These are phyloP conservation scores for Schizopora paradoxa DNA, from an alignment of 1,284 basidiomycete genomes.

Conservation along the genomic window DNA sequence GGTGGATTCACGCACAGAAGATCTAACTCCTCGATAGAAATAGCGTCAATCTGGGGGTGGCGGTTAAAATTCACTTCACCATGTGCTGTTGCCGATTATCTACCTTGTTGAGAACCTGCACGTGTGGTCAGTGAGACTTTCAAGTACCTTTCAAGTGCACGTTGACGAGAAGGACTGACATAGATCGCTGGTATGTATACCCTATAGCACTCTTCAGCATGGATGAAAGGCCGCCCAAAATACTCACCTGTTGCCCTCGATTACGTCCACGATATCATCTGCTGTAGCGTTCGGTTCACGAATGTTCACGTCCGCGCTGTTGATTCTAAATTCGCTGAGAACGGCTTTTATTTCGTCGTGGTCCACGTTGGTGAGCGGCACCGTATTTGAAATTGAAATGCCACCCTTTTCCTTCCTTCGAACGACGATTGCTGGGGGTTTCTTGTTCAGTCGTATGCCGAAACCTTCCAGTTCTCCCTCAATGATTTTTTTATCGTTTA, in stretches of 20 bases:
- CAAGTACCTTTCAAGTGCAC: slow-evolving; percentile 1
- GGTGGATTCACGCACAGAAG: slow-evolving; percentile 57
- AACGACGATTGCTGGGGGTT: slow-evolving; percentile 84
- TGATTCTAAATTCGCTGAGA: slow-evolving; percentile 86
- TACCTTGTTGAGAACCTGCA: slow-evolving; percentile 74
- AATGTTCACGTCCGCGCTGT: slow-evolving; percentile 91
- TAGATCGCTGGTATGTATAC: slow-evolving; percentile 93
- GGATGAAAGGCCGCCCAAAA: slow-evolving; percentile 6
- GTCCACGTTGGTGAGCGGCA: slow-evolving; percentile 95
- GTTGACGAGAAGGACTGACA: slow-evolving; percentile 41
- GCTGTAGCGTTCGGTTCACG: slow-evolving; percentile 90
- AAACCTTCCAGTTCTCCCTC: slow-evolving; percentile 94
- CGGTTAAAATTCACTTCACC: too few species aligned
- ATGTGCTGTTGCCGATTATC: too few species aligned
- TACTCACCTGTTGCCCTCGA: slow-evolving; percentile 82
- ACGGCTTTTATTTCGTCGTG: slow-evolving; percentile 97
- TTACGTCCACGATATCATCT: slow-evolving; percentile 96
- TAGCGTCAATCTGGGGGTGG: slow-evolving; percentile 82
- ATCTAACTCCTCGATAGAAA: slow-evolving; percentile 98
- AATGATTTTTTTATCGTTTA: slow-evolving; percentile 90
- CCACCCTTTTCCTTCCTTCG: slow-evolving; percentile 95
- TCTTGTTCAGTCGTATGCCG: slow-evolving; percentile 94
- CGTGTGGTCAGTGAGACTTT: slow-evolving; percentile 7
- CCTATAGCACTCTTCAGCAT: slow-evolving; percentile 39
- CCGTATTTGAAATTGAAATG: slow-evolving; percentile 90